A percentile compares a stretch with the other conserved stretches of the same genome.
phyloP scores from a whole-genome alignment of 2,329 filamentous ascomycete species.

The Talaromyces sp. region DNA sequence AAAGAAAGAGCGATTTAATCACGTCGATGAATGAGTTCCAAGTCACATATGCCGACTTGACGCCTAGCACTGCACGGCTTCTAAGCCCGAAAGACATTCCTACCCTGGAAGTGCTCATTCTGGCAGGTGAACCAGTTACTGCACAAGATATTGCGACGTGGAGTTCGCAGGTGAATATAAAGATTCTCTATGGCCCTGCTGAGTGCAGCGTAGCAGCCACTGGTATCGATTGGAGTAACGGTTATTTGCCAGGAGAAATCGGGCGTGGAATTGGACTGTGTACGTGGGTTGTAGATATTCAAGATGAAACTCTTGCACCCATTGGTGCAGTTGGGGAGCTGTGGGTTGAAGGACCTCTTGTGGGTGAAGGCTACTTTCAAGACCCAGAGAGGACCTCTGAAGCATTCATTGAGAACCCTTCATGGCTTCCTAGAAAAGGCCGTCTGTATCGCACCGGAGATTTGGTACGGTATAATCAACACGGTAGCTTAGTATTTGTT shows the following conservation, averaged over 20 bases:
- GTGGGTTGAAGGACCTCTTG: slow-evolving; percentile 36
- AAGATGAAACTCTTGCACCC: slow-evolving; percentile 19
- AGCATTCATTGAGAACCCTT: slow-evolving; percentile 17
- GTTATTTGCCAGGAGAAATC: background rate
- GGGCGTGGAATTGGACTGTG: slow-evolving; percentile 2
- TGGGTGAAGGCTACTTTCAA: slow-evolving; percentile 25
- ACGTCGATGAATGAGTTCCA: slow-evolving; percentile 46
- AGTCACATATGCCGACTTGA: slow-evolving; percentile 54
- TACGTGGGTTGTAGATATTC: slow-evolving; percentile 2
- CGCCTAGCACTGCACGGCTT: slow-evolving; percentile 50
- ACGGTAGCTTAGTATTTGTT: slow-evolving; percentile 28
- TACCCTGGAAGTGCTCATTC: background rate
- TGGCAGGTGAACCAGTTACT: background rate
- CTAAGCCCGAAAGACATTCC: background rate
- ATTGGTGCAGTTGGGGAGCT: slow-evolving; percentile 35
- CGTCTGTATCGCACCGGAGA: slow-evolving; percentile 33
- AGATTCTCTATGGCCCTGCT: background rate
- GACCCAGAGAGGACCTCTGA: slow-evolving; percentile 19
- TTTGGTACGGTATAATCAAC: slow-evolving; percentile 26
- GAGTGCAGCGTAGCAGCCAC: background rate
- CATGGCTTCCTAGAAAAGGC: slow-evolving; percentile 10
- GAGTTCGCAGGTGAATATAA: background rate
- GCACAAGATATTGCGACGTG: background rate
- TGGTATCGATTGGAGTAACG: background rate
- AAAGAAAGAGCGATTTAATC: slow-evolving; percentile 26